Evolutionary conservation across 768 basidiomycete species (phyloP), one percentile per base, ranked within the genome.

Genomic region (Amanita pallidorosea): DNA sequence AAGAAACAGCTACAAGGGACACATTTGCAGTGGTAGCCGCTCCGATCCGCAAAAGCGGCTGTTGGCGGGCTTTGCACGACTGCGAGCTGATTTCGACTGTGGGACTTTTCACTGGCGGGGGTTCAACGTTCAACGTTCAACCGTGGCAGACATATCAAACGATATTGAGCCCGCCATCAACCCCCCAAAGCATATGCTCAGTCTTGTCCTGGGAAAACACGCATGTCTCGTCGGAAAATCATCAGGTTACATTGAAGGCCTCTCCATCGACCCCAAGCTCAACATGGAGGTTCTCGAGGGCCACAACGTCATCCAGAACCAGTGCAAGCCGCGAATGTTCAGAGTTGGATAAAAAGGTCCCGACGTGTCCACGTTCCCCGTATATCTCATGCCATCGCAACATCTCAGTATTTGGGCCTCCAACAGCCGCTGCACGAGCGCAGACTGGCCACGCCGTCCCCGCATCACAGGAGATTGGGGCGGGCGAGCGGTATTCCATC

Each of bases 311-410:
- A 76, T 97, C 40, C 91, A 96, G 64, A 86, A 86, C 60, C 79
- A 92, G 74, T 91, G 94, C 75, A 96, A 97, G 69, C n/a, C 79
- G 83, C 63, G 95, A 97, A 66, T 90, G 93, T 61, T 74, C 96
- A 42, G 90, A 94, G 67, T 76, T 98, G 50, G 94, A 98, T 75
- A 90, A 93, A 72, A 96, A 95, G 76, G 92, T 89, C 57, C 49
- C 37, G 27, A 51, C 17, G 31, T 45, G 3, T 47, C 6, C n/a
- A 34, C 18, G 34, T 7, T n/a, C 7, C n/a, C 31, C 11, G 5
- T 29, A 29, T n/a, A 38, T 36, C 15, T 46, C 46, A 34, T 55
- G 38, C 35, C 44, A 25, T 38, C 53, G 47, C 47, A 49, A 18
- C 17, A 0, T 35, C 50, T 27, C 22, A 88, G 86, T 89, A 88